Conservation (phyloP, 805 yeast genomes). For the Sugiyamaella americana region DNA sequence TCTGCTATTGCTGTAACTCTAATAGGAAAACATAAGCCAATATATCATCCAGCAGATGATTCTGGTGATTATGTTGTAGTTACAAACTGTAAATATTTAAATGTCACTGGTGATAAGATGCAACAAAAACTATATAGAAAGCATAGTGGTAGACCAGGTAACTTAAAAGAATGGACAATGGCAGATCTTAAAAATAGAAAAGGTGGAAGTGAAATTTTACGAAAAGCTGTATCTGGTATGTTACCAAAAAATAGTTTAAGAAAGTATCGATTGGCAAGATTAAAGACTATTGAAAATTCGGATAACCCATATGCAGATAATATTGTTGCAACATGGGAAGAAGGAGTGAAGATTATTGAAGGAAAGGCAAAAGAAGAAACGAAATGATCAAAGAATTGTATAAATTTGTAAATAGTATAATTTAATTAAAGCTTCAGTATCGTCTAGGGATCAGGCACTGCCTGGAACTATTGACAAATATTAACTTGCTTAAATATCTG, state of each 20-base stretch:
- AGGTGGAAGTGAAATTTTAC: conserved; percentile 83
- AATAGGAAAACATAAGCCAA: conserved; percentile 97
- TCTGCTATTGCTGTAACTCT: conserved; percentile 78
- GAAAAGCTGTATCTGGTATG: conserved; percentile 92
- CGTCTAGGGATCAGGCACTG: too few relatives aligned
- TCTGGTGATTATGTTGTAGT: conserved; percentile 97
- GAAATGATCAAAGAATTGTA: neutral
- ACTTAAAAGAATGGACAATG: conserved; percentile 78
- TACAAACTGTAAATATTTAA: conserved; percentile 78
- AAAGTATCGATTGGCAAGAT: conserved; percentile 69
- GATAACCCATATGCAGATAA: conserved; percentile 83
- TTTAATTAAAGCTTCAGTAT: too few relatives aligned
- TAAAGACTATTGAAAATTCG: conserved; percentile 82
- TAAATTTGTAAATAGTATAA: neutral
- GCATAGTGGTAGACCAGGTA: conserved; percentile 87
- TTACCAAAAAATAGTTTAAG: conserved; percentile 86
- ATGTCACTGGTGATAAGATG: conserved; percentile 80
- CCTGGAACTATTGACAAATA: too few relatives aligned
- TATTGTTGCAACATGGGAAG: conserved; percentile 78
- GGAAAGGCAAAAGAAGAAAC: neutral
- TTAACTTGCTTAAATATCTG: too few relatives aligned
- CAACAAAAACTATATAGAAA: conserved; percentile 78
- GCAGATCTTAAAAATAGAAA: conserved; percentile 63
- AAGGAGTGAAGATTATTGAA: conserved; percentile 29
- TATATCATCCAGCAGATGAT: conserved; percentile 64